Base-by-base conservation (phyloP, 2,329 filamentous ascomycete genomes). In the Atkinsonella texensis region DNA sequence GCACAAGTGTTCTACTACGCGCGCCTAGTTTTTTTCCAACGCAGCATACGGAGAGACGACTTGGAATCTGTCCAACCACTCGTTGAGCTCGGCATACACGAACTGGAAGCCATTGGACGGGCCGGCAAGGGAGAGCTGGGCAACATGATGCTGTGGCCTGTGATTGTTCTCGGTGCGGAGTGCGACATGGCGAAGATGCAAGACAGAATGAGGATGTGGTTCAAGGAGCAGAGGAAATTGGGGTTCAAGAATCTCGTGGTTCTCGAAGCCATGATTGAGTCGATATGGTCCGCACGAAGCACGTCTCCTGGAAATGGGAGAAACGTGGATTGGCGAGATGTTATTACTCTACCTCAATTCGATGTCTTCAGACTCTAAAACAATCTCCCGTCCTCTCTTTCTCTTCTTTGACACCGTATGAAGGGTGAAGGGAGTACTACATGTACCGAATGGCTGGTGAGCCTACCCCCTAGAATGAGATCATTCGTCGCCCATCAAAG, bases 81-180 rank as follows among this genome's bases (percentile, higher is more conserved):
- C 8, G 63, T 68, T 3, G 62, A 62, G 43, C 60, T 59, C 18
- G 65, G 63, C 0, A 56, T 68, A 0, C 33, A 54, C 15, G 62
- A 67, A 23, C 54, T 68, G 13, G 64, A 68, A 51, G 59, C 62
- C 0, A 61, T 65, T 8, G 65, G 66, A 48, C 46, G 32, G 4
- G 55, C 62, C 1, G 63, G 60, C 1, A 57, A 58, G 18, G 62
- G 63, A 7, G 54, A 56, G 17, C 59, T 62, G 1, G 65, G 66
- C 3, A 65, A 60, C 50, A 61, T 67, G 17, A 65, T 68, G 52
- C 60, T 67, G 32, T 68, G 66, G 66, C 64, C 65, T 1, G 62
- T 60, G 3, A 59, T 68, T 35, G 62, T 68, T 1, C 57, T 68
- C 3, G 66, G 63, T 2, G 65, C 65, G 5, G 66, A 68, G 47